Percentiles rank a stretch among this genome's conserved stretches.
These are phyloP conservation scores for Nidula niveotomentosa DNA, from an alignment of 1,284 basidiomycete species.

Conservation along the genomic window DNA sequence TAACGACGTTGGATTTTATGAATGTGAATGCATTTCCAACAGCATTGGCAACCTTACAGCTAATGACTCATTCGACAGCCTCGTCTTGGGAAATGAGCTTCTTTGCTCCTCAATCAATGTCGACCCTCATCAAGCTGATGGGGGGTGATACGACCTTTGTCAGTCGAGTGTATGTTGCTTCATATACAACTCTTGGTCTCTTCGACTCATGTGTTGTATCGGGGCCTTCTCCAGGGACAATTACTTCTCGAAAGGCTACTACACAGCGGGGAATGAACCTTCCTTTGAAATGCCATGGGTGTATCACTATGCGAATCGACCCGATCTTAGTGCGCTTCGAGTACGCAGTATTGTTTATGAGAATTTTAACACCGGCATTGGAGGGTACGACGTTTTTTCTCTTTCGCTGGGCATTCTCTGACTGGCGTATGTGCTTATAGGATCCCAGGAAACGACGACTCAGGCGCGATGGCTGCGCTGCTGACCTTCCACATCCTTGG, in stretches of 20 bases:
- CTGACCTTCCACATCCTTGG: constrained; percentile 53
- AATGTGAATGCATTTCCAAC: constrained; percentile 31
- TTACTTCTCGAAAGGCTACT: constrained; percentile 46
- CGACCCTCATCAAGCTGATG: constrained; percentile 46
- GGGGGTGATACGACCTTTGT: constrained; percentile 45
- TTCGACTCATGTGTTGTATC: not conserved
- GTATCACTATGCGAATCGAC: constrained; percentile 47
- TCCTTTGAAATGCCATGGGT: constrained; percentile 45
- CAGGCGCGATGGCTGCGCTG: constrained; percentile 52
- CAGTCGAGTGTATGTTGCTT: constrained; percentile 32
- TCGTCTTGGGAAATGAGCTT: constrained; percentile 55
- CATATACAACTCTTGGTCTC: not conserved
- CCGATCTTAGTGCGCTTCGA: constrained; percentile 47
- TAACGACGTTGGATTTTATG: constrained; percentile 50
- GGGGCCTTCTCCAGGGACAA: constrained; percentile 28
- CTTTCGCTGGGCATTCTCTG: not conserved
- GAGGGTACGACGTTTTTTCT: constrained; percentile 29
- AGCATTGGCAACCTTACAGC: not conserved
- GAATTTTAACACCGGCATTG: constrained; percentile 45
- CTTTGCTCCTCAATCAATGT: constrained; percentile 53
- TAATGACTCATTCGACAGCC: constrained; percentile 22
- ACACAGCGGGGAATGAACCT: constrained; percentile 47
- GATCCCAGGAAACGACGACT: constrained; percentile 56
- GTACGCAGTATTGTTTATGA: constrained; percentile 41
- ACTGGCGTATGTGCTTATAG: constrained; percentile 12